These are phyloP conservation scores for Phytophthora capsici DNA, from an alignment of 352 stramenopile genomes.

Conservation along the genomic window DNA sequence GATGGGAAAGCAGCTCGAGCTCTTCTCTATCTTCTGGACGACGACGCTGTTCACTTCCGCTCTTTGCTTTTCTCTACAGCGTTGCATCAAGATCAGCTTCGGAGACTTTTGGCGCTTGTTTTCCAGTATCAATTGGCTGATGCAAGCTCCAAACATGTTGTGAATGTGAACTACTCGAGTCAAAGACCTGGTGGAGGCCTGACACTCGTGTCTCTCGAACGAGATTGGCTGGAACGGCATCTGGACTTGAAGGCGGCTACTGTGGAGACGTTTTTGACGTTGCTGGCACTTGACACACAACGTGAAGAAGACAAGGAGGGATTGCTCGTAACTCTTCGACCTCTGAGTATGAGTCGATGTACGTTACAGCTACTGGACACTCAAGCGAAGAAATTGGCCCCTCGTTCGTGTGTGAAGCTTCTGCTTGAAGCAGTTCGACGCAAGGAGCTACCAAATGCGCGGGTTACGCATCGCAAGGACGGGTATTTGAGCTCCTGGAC, in stretches of 20 bases:
- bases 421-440: constrained; percentile 42
- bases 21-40: constrained; percentile 66
- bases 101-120: constrained; percentile 50
- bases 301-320: constrained; percentile 9
- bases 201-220: constrained; percentile 52
- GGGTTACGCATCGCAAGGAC: constrained; percentile 49
- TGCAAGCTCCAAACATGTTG: constrained; percentile 25
- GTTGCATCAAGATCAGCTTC: constrained; percentile 61
- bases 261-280: constrained; percentile 82
- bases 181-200: constrained; percentile 19
- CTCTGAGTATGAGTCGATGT: constrained; percentile 62
- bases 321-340: constrained; percentile 42
- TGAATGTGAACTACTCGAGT: constrained; percentile 31
- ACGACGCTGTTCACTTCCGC: constrained; percentile 74
- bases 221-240: constrained; percentile 64
- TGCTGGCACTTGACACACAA: constrained; percentile 50
- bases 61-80: constrained; percentile 78
- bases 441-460: constrained; percentile 29
- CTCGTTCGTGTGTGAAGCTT: constrained; percentile 41
- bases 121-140: constrained; percentile 23
- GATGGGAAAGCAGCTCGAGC: constrained; percentile 89
- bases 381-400: constrained; percentile 45
- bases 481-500: constrained; percentile 65
- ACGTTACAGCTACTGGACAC: constrained; percentile 61
- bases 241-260: constrained; percentile 78